phyloP scores from a whole-genome alignment of 805 yeast species.

The Cyberlindnera maclurae region DNA sequence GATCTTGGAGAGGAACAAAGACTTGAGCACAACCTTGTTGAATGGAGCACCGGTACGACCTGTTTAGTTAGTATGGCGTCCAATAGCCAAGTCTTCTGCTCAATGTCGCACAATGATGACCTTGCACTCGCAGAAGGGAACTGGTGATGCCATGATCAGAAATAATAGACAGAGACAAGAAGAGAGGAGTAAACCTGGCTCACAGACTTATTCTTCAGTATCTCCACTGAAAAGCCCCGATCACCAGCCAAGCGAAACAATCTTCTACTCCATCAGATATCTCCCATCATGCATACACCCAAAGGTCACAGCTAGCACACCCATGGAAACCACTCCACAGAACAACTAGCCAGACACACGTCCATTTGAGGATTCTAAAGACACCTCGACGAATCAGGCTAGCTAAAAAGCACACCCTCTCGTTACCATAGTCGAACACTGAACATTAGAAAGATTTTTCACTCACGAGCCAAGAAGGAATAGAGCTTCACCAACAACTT shows the following conservation, averaged over 20 bases:
- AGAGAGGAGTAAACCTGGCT: neutral
- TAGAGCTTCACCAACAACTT: constrained; percentile 95
- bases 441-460: constrained; percentile 11
- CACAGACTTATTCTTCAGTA: constrained; percentile 14
- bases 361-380: too few species aligned
- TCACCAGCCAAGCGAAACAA: too few species aligned
- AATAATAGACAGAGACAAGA: neutral
- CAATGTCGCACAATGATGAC: constrained; percentile 31
- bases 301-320: constrained; percentile 1
- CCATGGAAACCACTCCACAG: too few species aligned
- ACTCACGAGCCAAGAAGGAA: constrained; percentile 99
- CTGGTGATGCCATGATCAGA: neutral
- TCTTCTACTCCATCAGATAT: too few species aligned
- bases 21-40: constrained; percentile 94
- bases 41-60: constrained; percentile 99
- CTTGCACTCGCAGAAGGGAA: constrained; percentile 34
- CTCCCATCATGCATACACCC: constrained; percentile 1
- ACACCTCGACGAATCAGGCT: neutral
- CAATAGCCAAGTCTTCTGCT: constrained; percentile 35
- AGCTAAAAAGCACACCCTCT: too few species aligned
- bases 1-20: constrained; percentile 94
- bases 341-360: too few species aligned
- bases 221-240: constrained; percentile 17
- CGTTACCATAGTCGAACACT: constrained; percentile 4
- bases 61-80: constrained; percentile 34